Evolutionary conservation across 2,329 filamentous ascomycete species (phyloP).

Genomic region (Trichocomaceae sp.): DNA sequence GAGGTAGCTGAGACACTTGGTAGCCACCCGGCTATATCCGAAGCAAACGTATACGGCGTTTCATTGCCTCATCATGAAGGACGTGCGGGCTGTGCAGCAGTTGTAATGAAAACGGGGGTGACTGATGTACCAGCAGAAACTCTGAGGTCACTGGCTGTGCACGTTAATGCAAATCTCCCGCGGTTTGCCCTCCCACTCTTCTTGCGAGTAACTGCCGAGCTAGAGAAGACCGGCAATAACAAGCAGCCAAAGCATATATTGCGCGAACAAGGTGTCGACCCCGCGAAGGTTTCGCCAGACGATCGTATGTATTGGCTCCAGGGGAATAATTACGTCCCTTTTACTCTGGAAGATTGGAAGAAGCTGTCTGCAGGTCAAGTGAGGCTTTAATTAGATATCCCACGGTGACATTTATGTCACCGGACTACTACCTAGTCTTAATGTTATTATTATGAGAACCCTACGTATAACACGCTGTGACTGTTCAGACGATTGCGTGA

Average conservation of each 20-base stretch:
- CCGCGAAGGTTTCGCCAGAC: conserved; percentile 31
- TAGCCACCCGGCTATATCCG: conserved; percentile 57
- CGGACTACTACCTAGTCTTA: too few species aligned
- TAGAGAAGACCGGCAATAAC: conserved; percentile 71
- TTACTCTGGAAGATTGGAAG: conserved; percentile 62
- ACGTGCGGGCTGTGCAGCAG: conserved; percentile 71
- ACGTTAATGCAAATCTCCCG: conserved; percentile 56
- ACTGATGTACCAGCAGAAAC: conserved; percentile 33
- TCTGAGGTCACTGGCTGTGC: conserved; percentile 55
- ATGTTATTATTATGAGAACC: background rate
- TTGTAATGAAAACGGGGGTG: conserved; percentile 49
- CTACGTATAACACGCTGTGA: background rate
- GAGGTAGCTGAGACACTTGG: conserved; percentile 75
- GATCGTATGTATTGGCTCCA: conserved; percentile 61
- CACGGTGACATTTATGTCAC: too few species aligned
- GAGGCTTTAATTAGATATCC: conserved; percentile 51
- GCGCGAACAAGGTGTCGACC: conserved; percentile 67
- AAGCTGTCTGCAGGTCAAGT: conserved; percentile 60
- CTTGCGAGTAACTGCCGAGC: conserved; percentile 57
- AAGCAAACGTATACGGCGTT: conserved; percentile 85
- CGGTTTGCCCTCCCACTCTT: conserved; percentile 73
- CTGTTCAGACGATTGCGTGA: too few species aligned
- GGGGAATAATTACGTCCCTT: conserved; percentile 60
- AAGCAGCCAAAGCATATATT: conserved; percentile 79
- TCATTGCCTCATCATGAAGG: conserved; percentile 74